Evolutionary conservation across 2,329 filamentous ascomycete genomes (phyloP), one percentile per base, ranked within the genome.

Genomic region (Gaeumannomyces tritici): DNA sequence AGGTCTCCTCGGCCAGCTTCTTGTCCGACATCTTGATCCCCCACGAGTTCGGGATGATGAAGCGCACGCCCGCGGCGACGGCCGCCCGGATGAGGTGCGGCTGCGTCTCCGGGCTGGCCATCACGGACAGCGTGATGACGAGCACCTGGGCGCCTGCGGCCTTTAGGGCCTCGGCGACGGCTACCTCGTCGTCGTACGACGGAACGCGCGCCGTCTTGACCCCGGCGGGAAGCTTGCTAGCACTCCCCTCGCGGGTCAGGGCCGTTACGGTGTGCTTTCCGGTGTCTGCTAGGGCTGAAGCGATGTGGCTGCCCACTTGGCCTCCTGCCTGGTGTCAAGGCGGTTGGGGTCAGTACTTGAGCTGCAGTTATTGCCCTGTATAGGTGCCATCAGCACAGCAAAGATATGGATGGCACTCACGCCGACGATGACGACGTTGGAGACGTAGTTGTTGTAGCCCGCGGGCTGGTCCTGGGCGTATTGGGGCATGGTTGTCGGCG

Each of bases 41-140:
- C 67, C 74, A 84, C 26, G 73, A 72, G 65, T 85, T 86, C 1
- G 83, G 84, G 68, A 87, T 74, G 59, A 87, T 67, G 67, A 79
- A 86, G 1, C 77, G 74, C 2, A 87, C 76, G 2, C 79, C 79
- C 0, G 84, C 83, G 42, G 78, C 77, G 5, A 78, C 79, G 0
- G 84, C 84, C 0, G 84, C 84, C 8, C 74, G 70, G 64, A 86
- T 72, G 24, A 87, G 73, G 64, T 80, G 81, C 61, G 67, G 68
- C 56, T 84, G 77, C 1, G 76, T 76, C 12, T 79, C 79, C 0
- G 64, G 70, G 0, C 80, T 74, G 0, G 80, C 82, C 0, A 59
- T 65, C 0, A 72, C 69, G 13, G 75, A 65, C 63, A 87, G 69
- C 12, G 83, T 83, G 62, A 87, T 85, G 66, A 86, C 74, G 3